Percentiles rank a stretch among this genome's conserved stretches.
Conservation (phyloP, 2,329 filamentous ascomycete genomes). For the Blumeria hordei region DNA sequence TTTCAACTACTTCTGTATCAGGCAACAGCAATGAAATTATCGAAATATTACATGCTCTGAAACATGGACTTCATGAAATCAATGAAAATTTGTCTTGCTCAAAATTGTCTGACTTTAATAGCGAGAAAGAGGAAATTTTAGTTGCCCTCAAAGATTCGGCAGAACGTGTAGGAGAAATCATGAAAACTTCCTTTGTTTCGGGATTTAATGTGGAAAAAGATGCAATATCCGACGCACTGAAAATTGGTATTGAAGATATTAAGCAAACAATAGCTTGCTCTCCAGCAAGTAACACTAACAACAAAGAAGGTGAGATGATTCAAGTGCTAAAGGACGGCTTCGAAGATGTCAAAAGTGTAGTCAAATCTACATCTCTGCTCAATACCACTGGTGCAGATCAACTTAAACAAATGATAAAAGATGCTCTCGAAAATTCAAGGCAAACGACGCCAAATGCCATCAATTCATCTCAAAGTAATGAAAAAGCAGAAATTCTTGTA, state of each 20-base stretch:
- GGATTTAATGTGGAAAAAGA: constrained; percentile 47
- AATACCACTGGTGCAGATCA: constrained; percentile 33
- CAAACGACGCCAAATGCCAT: constrained; percentile 10
- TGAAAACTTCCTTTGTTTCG: constrained; percentile 11
- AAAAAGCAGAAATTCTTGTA: neutral
- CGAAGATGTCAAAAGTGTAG: constrained; percentile 26
- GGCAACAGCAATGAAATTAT: constrained; percentile 20
- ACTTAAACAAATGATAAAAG: constrained; percentile 31
- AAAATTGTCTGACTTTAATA: neutral
- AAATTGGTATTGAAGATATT: constrained; percentile 52
- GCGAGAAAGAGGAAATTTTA: constrained; percentile 41
- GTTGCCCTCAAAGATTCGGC: constrained; percentile 39
- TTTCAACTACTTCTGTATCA: constrained; percentile 1
- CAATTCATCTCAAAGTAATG: constrained; percentile 20
- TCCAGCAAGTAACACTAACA: constrained; percentile 12
- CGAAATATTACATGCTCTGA: constrained; percentile 32
- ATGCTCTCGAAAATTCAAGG: constrained; percentile 25
- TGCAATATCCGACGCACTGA: constrained; percentile 52
- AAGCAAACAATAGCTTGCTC: constrained; percentile 21
- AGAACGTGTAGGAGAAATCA: constrained; percentile 35
- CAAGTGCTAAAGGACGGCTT: constrained; percentile 31
- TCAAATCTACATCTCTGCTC: constrained; percentile 31
- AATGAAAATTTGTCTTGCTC: constrained; percentile 7
- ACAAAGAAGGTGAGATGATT: constrained; percentile 27
- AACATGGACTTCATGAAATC: constrained; percentile 45